Evolutionary conservation across 352 stramenopile species (phyloP), one percentile per base, ranked within the genome.

Genomic region (Globisporangium okanoganense): DNA sequence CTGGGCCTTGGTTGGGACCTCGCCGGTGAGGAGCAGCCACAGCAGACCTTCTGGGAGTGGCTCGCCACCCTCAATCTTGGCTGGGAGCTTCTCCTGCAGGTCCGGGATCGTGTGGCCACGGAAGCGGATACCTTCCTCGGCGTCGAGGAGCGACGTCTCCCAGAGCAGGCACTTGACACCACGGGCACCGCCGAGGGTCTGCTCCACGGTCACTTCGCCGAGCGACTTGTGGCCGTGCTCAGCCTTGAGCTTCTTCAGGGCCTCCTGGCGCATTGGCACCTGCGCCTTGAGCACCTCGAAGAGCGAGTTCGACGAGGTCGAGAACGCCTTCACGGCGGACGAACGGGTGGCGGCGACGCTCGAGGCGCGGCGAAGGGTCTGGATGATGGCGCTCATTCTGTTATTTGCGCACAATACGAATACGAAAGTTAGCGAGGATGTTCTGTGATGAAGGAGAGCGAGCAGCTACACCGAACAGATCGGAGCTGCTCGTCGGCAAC

Each of bases 121-220:
- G 90, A 99, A 99, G 54, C 97, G 94, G 82, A 99, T 99, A 62
- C 97, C 97, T 71, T 99, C 94, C 47, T 98, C 87, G 24, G 94
- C 78, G 69, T 98, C 94, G 38, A 98, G 81, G 56, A 98, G 79
- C 59, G 90, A 98, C 25, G 97, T 99, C 72, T 99, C 97, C 97
- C 97, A 99, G 61, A 99, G 73, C 79, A 99, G 97, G 69, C 94
- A 99, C 82, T 99, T 99, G 58, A 99, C 96, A 55, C 95, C 92
- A 72, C 97, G 92, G 18, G 96, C 97, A 50, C 97, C 97, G 62
- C 97, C 97, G 65, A 99, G 95, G 25, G 95, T 97, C 83, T 99
- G 96, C 25, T 98, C 95, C 31, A 98, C 96, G 13, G 94, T 98
- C 9, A 98, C 95, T 62, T 98, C 85, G 43, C 90, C 90, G 10